A percentile compares a stretch with the other conserved stretches of the same genome.
Evolutionary conservation across 1,284 basidiomycete genomes (phyloP).

Genomic region (Apiotrichum brassicae): DNA sequence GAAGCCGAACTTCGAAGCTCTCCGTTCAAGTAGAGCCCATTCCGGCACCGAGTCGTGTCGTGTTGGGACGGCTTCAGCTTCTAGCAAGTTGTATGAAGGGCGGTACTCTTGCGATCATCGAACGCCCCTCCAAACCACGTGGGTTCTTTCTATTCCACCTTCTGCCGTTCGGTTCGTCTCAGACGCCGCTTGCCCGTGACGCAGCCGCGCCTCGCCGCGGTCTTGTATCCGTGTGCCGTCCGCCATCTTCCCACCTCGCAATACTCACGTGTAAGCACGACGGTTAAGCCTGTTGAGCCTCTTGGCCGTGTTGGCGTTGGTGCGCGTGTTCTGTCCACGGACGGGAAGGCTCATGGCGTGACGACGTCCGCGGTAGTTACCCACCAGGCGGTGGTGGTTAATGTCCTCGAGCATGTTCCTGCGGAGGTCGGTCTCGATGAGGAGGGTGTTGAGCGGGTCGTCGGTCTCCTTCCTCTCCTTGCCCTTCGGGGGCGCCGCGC

Average conservation of each 20-base stretch:
- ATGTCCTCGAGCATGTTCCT: constrained; percentile 50
- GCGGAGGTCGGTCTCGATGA: constrained; percentile 53
- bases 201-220: not conserved
- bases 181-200: not conserved
- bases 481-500: constrained; percentile 3
- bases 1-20: too few species aligned
- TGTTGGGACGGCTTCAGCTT: too few species aligned
- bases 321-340: constrained; percentile 52
- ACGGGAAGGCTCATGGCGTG: constrained; percentile 53
- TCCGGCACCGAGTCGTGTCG: too few species aligned
- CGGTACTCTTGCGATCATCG: too few species aligned
- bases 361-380: constrained; percentile 50
- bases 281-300: constrained; percentile 50
- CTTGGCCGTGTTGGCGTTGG: constrained; percentile 51
- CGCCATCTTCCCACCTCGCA: not conserved
- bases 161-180: too few species aligned
- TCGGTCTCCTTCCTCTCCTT: constrained; percentile 1
- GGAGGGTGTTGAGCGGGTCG: constrained; percentile 48
- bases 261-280: constrained; percentile 25
- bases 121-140: too few species aligned
- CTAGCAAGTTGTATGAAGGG: too few species aligned
- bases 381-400: constrained; percentile 51
- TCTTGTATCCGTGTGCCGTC: not conserved
- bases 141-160: too few species aligned
- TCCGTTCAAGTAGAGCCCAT: too few species aligned